Base-by-base conservation (phyloP, 108 stramenopile genomes). In the Stephanodiscus triporus region DNA sequence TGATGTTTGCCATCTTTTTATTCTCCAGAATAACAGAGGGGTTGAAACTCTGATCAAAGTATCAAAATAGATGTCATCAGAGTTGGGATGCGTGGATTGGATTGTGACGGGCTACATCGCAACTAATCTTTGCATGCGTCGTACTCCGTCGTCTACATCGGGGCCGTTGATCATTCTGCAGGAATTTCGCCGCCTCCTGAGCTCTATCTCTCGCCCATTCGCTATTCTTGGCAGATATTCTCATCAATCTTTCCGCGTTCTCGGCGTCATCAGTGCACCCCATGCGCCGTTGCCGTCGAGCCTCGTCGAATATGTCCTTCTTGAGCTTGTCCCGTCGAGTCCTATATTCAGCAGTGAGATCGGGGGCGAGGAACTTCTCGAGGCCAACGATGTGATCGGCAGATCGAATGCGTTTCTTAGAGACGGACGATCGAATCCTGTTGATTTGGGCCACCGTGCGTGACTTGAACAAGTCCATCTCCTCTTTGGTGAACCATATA, bases 291-390 rank as follows among this genome's bases (percentile, higher is more conserved):
- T n/a, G n/a, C n/a, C n/a, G 49, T 23, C 63, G 63, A 48, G 43
- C 45, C 47, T 65, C 63, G 8, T 37, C 14, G 2, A 55, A 16
- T 22, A 68, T 40, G 23, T 53, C 53, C 51, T 36, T 32, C 10
- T 16, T 55, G 10, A 57, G 9, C 40, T 6, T 27, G 40, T 26
- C 24, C 40, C 53, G 51, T 40, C 68, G 54, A 16, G n/a, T 6
- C 53, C 20, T 34, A 36, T 54, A 55, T 17, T 68, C 67, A 22
- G 4, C 38, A 16, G 67, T 68, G 38, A 68, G 50, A 23, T 68
- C 53, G 20, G 30, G 9, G 51, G 54, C 38, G 54, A 68, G 30
- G 37, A 50, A 55, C 66, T 50, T 67, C 66, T 67, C 66, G 6
- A 67, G 66, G 8, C 66, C 66, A 0, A 67, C n/a, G 32, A 68